Evolutionary conservation across 2,329 filamentous ascomycete species (phyloP).

Genomic region (Cytospora paraplurivora): DNA sequence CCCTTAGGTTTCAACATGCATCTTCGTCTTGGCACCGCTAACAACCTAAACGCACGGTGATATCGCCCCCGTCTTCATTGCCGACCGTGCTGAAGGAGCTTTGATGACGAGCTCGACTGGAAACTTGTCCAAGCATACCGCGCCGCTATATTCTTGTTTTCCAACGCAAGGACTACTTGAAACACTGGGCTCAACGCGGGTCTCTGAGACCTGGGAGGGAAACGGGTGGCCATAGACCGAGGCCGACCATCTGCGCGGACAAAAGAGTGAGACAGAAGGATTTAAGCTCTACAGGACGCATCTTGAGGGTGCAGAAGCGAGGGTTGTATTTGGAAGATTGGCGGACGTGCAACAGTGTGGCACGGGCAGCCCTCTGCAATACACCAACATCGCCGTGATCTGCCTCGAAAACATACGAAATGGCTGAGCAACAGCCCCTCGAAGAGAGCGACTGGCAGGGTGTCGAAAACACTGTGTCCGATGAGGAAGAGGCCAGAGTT

Average conservation of each 20-base stretch:
- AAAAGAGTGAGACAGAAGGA: background rate
- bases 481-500: constrained; percentile 79
- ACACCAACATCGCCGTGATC: constrained; percentile 8
- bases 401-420: constrained; percentile 9
- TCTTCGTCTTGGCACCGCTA: background rate
- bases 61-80: constrained; percentile 6
- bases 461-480: constrained; percentile 66
- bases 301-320: background rate
- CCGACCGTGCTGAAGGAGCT: constrained; percentile 11
- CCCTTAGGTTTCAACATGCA: constrained; percentile 10
- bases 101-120: constrained; percentile 2
- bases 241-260: background rate
- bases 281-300: background rate
- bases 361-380: constrained; percentile 2
- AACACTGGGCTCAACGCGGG: background rate
- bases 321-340: background rate
- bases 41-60: constrained; percentile 12
- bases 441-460: constrained; percentile 56
- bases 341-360: background rate
- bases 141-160: background rate
- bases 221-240: background rate
- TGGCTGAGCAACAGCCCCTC: constrained; percentile 29
- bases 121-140: background rate
- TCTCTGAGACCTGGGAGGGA: background rate
- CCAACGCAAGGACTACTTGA: background rate